phyloP scores from a whole-genome alignment of 164 flowering plant genomes.

The Magnolia changhungtana region DNA sequence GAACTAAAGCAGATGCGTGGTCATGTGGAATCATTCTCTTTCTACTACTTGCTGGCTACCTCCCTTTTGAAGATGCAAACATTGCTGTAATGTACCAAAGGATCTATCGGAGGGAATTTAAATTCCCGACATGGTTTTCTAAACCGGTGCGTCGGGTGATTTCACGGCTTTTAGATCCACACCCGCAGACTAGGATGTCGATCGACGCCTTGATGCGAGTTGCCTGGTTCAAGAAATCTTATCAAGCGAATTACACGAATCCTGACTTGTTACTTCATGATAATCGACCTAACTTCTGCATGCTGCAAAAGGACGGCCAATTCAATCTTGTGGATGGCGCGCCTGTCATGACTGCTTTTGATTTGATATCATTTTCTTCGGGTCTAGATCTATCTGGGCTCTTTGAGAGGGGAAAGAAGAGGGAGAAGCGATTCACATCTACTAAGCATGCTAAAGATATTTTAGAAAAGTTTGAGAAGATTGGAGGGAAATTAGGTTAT shows the following conservation, averaged over 20 bases:
- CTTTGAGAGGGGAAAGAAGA: slow-evolving; percentile 13
- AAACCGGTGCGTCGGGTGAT: slow-evolving; percentile 42
- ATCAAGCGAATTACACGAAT: neutral
- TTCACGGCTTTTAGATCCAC: slow-evolving; percentile 47
- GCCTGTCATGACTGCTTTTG: slow-evolving; percentile 54
- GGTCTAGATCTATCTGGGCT: slow-evolving; percentile 52
- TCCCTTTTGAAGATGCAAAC: slow-evolving; percentile 65
- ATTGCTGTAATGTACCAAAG: slow-evolving; percentile 63
- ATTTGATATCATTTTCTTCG: slow-evolving; percentile 59
- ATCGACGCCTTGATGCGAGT: slow-evolving; percentile 43
- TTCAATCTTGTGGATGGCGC: neutral
- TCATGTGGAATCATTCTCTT: slow-evolving; percentile 64
- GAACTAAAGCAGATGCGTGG: slow-evolving; percentile 64
- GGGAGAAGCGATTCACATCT: neutral
- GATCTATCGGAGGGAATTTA: slow-evolving; percentile 47
- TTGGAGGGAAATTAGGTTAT: neutral
- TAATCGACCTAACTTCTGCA: neutral
- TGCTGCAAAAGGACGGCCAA: neutral
- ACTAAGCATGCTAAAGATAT: neutral
- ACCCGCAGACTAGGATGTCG: slow-evolving; percentile 48
- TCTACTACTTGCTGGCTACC: slow-evolving; percentile 56
- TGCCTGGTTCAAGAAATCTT: slow-evolving; percentile 52
- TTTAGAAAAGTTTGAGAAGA: neutral
- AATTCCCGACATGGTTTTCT: slow-evolving; percentile 72
- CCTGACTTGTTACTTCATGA: neutral